These are phyloP conservation scores for Litsea cubeba DNA, from an alignment of 164 flowering plant species.

Conservation along the genomic window DNA sequence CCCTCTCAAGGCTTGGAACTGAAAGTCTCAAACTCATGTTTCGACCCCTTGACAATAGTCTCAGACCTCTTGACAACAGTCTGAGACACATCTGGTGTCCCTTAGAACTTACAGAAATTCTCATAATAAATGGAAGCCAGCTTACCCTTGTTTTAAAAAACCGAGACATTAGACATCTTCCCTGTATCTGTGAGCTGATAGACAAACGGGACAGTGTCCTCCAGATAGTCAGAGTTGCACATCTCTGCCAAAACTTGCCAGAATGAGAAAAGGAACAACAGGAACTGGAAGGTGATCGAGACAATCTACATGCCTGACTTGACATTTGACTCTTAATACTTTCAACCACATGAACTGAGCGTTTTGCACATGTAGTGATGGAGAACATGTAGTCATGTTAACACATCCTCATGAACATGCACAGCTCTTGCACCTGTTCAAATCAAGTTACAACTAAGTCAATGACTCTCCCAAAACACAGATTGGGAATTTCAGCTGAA, in stretches of 20 bases:
- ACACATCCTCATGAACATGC: slow-evolving; percentile 24
- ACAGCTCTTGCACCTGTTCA: slow-evolving; percentile 9
- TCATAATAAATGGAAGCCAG: slow-evolving; percentile 21
- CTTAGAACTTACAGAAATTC: slow-evolving; percentile 17
- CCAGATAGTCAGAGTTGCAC: slow-evolving; percentile 18
- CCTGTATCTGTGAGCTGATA: slow-evolving; percentile 18
- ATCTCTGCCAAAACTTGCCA: slow-evolving; percentile 20
- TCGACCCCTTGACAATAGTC: slow-evolving; percentile 28
- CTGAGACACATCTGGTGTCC: slow-evolving; percentile 24
- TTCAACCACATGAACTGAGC: slow-evolving; percentile 23
- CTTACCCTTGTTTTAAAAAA: slow-evolving; percentile 23
- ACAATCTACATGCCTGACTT: slow-evolving; percentile 28
- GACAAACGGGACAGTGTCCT: slow-evolving; percentile 14
- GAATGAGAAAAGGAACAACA: slow-evolving; percentile 24
- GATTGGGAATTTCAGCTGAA: too few species aligned
- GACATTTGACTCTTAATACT: slow-evolving; percentile 33
- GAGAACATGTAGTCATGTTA: slow-evolving; percentile 33
- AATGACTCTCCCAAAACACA: background rate
- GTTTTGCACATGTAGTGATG: slow-evolving; percentile 33
- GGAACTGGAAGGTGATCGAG: slow-evolving; percentile 28
- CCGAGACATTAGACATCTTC: slow-evolving; percentile 22
- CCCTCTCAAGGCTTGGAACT: slow-evolving; percentile 30
- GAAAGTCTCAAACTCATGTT: slow-evolving; percentile 34
- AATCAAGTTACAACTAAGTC: slow-evolving; percentile 2
- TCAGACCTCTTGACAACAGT: background rate